Evolutionary conservation across 2,329 filamentous ascomycete species (phyloP), one percentile per base, ranked within the genome.

Genomic region (Hypocreales sp.): DNA sequence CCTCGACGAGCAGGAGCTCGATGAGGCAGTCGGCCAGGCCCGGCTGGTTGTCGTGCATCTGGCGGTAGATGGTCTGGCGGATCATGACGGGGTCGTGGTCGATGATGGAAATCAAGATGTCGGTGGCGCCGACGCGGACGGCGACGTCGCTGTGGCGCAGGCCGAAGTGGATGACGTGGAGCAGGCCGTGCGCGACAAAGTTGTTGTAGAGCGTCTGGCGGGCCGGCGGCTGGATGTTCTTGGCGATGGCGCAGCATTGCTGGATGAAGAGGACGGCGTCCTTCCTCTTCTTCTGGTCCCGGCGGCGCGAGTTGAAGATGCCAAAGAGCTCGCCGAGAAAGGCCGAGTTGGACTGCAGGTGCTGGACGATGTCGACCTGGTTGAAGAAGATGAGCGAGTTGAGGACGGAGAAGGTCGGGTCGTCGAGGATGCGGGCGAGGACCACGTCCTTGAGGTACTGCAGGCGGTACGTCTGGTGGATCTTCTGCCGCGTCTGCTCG

Each of bases 391-490:
- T 98, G 41, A 95, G 68, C 27, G 84, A 93, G 55, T 95, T 98
- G 37, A 98, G 73, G 15, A 95, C 86, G 15, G 83, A 92, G 51
- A 95, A 98, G 13, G 90, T 98, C 26, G 87, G 87, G 50, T 98
- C 90, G 53, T 98, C 90, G 34, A 98, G 66, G 36, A 98, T 95
- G 35, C 90, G 74, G 17, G 90, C 90, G 23, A 98, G 67, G 1
- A 95, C 87, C n/a, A 98, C 90, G 44, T 98, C 90, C 51, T 95
- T 98, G 29, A 98, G 66, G 48, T 98, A 98, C 46, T 93, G 86
- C 19, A 98, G 60, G 21, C 90, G 80, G 57, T 94, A 94, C 1
- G 90, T 95, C 50, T 86, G 83, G 46, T 94, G 86, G 21, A 98
- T 95, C 60, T 95, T 95, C 42, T 72, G 76, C 39, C 77, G 73